phyloP scores from a whole-genome alignment of 2,329 filamentous ascomycete species.

The Stromatinia cepivora region DNA sequence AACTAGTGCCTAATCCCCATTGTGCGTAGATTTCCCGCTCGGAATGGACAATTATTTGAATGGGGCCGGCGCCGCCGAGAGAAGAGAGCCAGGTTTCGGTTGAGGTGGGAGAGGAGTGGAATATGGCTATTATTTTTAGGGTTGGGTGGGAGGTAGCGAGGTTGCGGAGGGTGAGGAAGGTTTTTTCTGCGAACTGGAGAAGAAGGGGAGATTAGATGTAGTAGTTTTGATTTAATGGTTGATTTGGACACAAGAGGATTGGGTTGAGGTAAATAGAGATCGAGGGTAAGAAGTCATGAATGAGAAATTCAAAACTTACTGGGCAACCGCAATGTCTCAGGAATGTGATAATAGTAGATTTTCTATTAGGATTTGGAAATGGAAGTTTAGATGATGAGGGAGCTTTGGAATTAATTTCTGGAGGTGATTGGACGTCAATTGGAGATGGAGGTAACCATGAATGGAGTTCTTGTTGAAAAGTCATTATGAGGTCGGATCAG shows the following conservation, averaged over 20 bases:
- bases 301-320: conserved; percentile 50
- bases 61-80: conserved; percentile 43
- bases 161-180: conserved; percentile 55
- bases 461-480: conserved; percentile 38
- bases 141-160: conserved; percentile 52
- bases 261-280: no score
- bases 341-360: conserved; percentile 64
- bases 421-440: conserved; percentile 47
- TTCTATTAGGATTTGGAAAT: conserved; percentile 51
- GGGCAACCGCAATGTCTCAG: conserved; percentile 74
- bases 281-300: neutral
- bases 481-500: conserved; percentile 31
- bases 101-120: conserved; percentile 59
- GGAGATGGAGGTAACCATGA: conserved; percentile 36
- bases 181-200: conserved; percentile 58
- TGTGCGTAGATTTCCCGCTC: conserved; percentile 59
- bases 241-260: neutral
- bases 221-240: neutral
- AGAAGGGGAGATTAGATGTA: conserved; percentile 4
- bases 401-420: conserved; percentile 55
- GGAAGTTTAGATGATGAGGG: conserved; percentile 54
- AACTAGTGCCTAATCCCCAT: conserved; percentile 62
- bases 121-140: conserved; percentile 61
- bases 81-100: conserved; percentile 45
- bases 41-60: conserved; percentile 60